Conservation (phyloP, 2,329 filamentous ascomycete species). For the Onygenales sp. region DNA sequence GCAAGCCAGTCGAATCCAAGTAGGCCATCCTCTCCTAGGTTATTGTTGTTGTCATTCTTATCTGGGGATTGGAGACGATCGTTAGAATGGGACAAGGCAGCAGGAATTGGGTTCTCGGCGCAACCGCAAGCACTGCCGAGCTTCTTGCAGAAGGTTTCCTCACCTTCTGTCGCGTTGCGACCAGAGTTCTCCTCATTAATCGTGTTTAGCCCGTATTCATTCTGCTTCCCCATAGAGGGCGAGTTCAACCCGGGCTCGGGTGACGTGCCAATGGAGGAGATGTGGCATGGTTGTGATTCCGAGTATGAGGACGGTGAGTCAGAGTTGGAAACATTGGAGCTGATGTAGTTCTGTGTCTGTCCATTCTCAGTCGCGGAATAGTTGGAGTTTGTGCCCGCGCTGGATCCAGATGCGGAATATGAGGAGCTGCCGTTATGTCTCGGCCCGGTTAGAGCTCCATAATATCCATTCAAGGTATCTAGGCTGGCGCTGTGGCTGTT, state of each 20-base stretch:
- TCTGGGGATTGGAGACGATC: slow-evolving; percentile 13
- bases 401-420: slow-evolving; percentile 4
- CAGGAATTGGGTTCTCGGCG: slow-evolving; percentile 34
- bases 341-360: slow-evolving; percentile 16
- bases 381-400: slow-evolving; percentile 13
- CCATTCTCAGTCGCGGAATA: slow-evolving; percentile 7
- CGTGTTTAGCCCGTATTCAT: slow-evolving; percentile 22
- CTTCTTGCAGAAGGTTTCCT: slow-evolving; percentile 36
- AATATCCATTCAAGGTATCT: neutral
- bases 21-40: slow-evolving; percentile 9
- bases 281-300: slow-evolving; percentile 35
- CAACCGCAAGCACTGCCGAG: slow-evolving; percentile 38
- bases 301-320: slow-evolving; percentile 41
- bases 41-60: neutral
- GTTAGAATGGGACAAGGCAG: slow-evolving; percentile 20
- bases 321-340: slow-evolving; percentile 30
- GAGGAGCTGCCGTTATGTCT: slow-evolving; percentile 3
- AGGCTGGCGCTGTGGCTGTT: neutral
- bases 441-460: neutral
- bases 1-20: slow-evolving; percentile 56
- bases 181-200: slow-evolving; percentile 23
- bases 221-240: slow-evolving; percentile 27
- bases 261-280: slow-evolving; percentile 42
- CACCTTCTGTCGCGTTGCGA: slow-evolving; percentile 28
- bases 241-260: slow-evolving; percentile 37